Percentiles rank a stretch among this genome's conserved stretches.
Conservation (phyloP, 139 green algal species). For the Tetradesmus obliquus region DNA sequence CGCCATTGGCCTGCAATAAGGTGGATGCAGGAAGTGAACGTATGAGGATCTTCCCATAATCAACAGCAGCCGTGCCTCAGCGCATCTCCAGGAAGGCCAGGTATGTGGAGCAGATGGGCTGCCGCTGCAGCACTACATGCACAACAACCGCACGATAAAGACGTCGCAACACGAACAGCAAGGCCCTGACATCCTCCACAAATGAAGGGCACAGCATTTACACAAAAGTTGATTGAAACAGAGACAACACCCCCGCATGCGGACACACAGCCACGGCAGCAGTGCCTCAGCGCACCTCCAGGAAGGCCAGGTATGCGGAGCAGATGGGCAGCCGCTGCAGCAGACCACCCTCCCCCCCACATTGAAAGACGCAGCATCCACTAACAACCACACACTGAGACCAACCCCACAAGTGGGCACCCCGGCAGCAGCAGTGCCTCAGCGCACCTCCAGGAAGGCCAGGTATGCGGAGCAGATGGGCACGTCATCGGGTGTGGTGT, state of each 20-base stretch:
- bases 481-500: constrained; percentile 98
- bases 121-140: no score
- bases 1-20: constrained; percentile 64
- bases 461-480: constrained; percentile 98
- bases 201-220: no score
- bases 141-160: background rate
- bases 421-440: no score
- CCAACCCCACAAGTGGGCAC: background rate
- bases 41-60: background rate
- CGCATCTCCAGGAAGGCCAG: background rate
- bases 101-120: no score
- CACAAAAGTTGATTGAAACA: background rate
- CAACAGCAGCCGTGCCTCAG: background rate
- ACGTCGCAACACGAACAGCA: background rate
- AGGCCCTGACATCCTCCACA: background rate
- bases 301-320: no score
- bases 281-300: background rate
- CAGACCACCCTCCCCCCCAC: no score
- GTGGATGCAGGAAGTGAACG: background rate
- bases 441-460: constrained; percentile 79
- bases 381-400: background rate
- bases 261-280: no score
- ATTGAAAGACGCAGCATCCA: no score
- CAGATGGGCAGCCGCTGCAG: no score
- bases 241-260: background rate